Conservation (phyloP, 2,329 filamentous ascomycete genomes). For the Cytospora paraplurivora region DNA sequence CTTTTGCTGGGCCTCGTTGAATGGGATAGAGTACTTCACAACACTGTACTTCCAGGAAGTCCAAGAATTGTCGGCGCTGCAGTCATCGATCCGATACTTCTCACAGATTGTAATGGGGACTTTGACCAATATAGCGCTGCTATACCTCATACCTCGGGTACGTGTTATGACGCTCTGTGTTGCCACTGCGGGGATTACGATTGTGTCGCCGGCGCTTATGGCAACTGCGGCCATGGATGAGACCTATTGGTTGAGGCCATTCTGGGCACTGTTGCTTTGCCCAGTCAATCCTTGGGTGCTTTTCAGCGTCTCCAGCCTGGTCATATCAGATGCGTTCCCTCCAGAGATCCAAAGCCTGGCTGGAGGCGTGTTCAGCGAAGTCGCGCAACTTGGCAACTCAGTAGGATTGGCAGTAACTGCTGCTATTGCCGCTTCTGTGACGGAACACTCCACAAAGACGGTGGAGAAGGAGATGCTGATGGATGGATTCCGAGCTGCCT, state of each 20-base stretch:
- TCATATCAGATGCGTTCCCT: slow-evolving; percentile 58
- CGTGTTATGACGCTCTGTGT: slow-evolving; percentile 43
- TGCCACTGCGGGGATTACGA: slow-evolving; percentile 46
- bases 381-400: slow-evolving; percentile 58
- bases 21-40: slow-evolving; percentile 51
- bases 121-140: slow-evolving; percentile 36
- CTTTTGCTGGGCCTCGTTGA: slow-evolving; percentile 49
- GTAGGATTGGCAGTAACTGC: slow-evolving; percentile 55
- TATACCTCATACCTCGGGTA: slow-evolving; percentile 44
- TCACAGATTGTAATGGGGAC: slow-evolving; percentile 39
- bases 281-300: slow-evolving; percentile 52
- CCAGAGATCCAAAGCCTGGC: slow-evolving; percentile 57
- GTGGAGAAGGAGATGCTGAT: slow-evolving; percentile 43
- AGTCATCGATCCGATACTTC: slow-evolving; percentile 51
- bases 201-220: slow-evolving; percentile 56
- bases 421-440: slow-evolving; percentile 50
- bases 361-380: slow-evolving; percentile 62
- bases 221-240: slow-evolving; percentile 50
- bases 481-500: slow-evolving; percentile 54
- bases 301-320: slow-evolving; percentile 57
- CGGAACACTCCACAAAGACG: slow-evolving; percentile 39
- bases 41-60: slow-evolving; percentile 55
- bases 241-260: slow-evolving; percentile 53
- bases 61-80: slow-evolving; percentile 46
- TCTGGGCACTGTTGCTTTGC: slow-evolving; percentile 47